These are phyloP conservation scores for Boletus rubropictus DNA, from an alignment of 768 basidiomycete genomes.

Conservation along the genomic window DNA sequence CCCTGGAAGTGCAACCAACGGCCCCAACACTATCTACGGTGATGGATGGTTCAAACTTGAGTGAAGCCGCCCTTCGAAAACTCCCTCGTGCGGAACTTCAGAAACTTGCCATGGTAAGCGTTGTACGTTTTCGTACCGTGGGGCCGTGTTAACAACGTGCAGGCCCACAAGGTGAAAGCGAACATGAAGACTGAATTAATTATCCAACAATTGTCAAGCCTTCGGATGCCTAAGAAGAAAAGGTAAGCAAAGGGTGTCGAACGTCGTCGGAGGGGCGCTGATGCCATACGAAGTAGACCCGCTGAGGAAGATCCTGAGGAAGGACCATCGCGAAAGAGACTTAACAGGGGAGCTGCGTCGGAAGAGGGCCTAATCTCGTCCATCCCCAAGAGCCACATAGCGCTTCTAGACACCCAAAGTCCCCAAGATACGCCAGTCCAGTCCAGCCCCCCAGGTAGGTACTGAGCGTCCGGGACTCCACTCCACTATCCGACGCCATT, in stretches of 20 bases:
- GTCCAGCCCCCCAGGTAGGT: background rate
- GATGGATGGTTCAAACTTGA: background rate
- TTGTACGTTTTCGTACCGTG: background rate
- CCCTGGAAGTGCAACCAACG: background rate
- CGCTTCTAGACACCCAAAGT: background rate
- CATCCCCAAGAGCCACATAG: background rate
- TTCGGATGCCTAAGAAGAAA: constrained; percentile 6
- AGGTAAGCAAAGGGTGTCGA: constrained; percentile 7
- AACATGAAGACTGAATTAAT: constrained; percentile 26
- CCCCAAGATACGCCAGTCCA: background rate
- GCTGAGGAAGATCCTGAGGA: constrained; percentile 6
- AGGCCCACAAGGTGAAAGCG: constrained; percentile 21
- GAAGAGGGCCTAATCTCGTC: background rate
- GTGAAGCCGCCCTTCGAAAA: constrained; percentile 17
- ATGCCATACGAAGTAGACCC: background rate
- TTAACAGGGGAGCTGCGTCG: background rate
- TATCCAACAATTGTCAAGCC: constrained; percentile 17
- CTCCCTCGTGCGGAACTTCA: constrained; percentile 24
- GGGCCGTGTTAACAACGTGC: background rate
- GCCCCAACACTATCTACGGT: background rate
- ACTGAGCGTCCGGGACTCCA: background rate
- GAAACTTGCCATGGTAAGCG: constrained; percentile 23
- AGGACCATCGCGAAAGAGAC: constrained; percentile 15
- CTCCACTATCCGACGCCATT: background rate
- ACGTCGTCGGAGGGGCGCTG: background rate